These are phyloP conservation scores for Aureobasidium sp. DNA, from an alignment of 2,329 filamentous ascomycete species.

Conservation along the genomic window DNA sequence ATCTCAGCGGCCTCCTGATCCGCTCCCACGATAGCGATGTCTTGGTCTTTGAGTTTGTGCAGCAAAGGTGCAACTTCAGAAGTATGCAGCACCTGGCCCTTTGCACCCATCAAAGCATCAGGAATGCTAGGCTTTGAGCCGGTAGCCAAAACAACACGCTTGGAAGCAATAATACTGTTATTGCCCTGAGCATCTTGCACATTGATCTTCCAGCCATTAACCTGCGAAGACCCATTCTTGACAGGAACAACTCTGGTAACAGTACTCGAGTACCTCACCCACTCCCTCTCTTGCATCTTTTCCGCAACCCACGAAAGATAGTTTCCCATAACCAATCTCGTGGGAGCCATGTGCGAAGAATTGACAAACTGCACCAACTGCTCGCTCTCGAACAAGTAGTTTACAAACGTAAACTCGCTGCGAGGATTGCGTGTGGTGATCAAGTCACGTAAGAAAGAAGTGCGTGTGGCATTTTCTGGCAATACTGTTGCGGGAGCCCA, in stretches of 20 bases:
- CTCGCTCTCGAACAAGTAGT: conserved; percentile 21
- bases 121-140: conserved; percentile 17
- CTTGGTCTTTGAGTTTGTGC: conserved; percentile 11
- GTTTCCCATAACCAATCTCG: conserved; percentile 18
- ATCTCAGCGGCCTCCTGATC: conserved; percentile 20
- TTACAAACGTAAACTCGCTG: conserved; percentile 23
- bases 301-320: conserved; percentile 22
- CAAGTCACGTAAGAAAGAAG: conserved; percentile 21
- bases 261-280: conserved; percentile 18
- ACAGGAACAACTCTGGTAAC: conserved; percentile 16
- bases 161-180: conserved; percentile 15
- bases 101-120: conserved; percentile 13
- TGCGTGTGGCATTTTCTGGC: conserved; percentile 17
- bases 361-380: conserved; percentile 22
- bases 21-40: conserved; percentile 19
- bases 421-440: conserved; percentile 22
- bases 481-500: conserved; percentile 17
- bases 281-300: conserved; percentile 18
- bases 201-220: conserved; percentile 16
- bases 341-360: conserved; percentile 19
- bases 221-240: conserved; percentile 10
- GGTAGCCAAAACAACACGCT: conserved; percentile 18
- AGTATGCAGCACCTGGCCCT: conserved; percentile 16
- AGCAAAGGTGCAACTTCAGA: conserved; percentile 15
- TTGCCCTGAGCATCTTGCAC: conserved; percentile 12